These are phyloP conservation scores for Chamaecyparis obtusa DNA, from an alignment of 75 land plant species.

Conservation along the genomic window DNA sequence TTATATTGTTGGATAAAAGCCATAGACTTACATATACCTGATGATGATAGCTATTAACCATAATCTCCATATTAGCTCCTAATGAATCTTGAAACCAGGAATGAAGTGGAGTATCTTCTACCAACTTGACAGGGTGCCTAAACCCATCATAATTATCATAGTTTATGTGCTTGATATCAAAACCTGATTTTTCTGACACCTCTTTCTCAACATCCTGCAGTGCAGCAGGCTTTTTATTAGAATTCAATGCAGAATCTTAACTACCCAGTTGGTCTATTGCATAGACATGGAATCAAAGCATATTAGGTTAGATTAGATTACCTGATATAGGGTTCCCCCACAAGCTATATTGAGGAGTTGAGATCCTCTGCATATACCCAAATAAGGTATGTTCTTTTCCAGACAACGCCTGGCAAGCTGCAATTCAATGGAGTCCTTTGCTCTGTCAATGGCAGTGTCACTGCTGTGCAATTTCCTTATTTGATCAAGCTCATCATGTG, in stretches of 20 bases:
- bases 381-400: conserved; percentile 76
- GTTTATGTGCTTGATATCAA: conserved; percentile 55
- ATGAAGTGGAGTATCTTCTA: conserved; percentile 72
- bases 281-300: background rate
- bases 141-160: conserved; percentile 92
- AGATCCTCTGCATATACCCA: conserved; percentile 94
- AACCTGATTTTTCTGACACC: conserved; percentile 31
- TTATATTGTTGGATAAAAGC: background rate
- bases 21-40: conserved; percentile 18
- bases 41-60: conserved; percentile 95
- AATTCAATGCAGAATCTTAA: background rate
- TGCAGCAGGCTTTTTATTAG: background rate
- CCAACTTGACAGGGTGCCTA: conserved; percentile 69
- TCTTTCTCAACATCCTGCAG: conserved; percentile 77
- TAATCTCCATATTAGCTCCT: conserved; percentile 41
- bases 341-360: conserved; percentile 91
- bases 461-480: conserved; percentile 66
- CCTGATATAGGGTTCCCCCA: conserved; percentile 88
- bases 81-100: conserved; percentile 75
- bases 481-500: conserved; percentile 61
- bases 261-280: background rate
- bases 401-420: conserved; percentile 79
- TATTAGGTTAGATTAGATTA: background rate
- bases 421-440: conserved; percentile 85
- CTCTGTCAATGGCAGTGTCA: conserved; percentile 76